Conservation (phyloP, 2,329 filamentous ascomycete genomes). For the Gliomastix tumulicola region DNA sequence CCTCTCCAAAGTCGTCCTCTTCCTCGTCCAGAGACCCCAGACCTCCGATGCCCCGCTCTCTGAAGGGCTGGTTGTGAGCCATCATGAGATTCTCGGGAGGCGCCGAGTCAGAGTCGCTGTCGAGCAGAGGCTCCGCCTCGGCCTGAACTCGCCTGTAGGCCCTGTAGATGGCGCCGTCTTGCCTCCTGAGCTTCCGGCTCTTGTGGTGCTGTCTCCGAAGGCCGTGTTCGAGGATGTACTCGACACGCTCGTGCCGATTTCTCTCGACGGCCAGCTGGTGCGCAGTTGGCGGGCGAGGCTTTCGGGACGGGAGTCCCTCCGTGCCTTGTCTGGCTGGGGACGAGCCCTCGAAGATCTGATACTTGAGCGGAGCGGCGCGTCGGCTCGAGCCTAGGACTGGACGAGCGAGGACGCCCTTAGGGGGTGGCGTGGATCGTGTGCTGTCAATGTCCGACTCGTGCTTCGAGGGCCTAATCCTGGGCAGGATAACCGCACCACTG, state of each 20-base stretch:
- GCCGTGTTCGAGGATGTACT: constrained; percentile 72
- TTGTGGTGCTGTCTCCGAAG: constrained; percentile 59
- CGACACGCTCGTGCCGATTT: constrained; percentile 72
- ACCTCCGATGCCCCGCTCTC: constrained; percentile 55
- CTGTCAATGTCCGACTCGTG: constrained; percentile 44
- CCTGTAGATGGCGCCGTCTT: constrained; percentile 60
- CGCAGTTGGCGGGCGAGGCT: constrained; percentile 69
- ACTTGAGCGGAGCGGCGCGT: constrained; percentile 44
- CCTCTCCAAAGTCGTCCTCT: constrained; percentile 70
- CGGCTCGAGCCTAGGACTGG: constrained; percentile 19
- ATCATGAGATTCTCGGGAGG: constrained; percentile 20
- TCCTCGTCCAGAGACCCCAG: constrained; percentile 56
- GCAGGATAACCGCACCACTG: constrained; percentile 53
- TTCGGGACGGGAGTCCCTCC: constrained; percentile 49
- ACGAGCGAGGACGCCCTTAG: constrained; percentile 18
- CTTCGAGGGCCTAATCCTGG: constrained; percentile 56
- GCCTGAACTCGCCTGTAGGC: constrained; percentile 57
- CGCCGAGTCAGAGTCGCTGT: constrained; percentile 54
- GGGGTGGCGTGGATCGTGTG: constrained; percentile 34
- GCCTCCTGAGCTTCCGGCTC: constrained; percentile 52
- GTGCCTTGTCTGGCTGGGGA: constrained; percentile 49
- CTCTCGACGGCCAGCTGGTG: constrained; percentile 77
- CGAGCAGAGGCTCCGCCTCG: constrained; percentile 48
- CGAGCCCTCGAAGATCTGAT: constrained; percentile 53
- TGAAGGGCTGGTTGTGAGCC: constrained; percentile 33